A percentile compares a stretch with the other conserved stretches of the same genome.
phyloP scores from a whole-genome alignment of 192 early-diverging fungal species.

The Ambispora gerdemannii region DNA sequence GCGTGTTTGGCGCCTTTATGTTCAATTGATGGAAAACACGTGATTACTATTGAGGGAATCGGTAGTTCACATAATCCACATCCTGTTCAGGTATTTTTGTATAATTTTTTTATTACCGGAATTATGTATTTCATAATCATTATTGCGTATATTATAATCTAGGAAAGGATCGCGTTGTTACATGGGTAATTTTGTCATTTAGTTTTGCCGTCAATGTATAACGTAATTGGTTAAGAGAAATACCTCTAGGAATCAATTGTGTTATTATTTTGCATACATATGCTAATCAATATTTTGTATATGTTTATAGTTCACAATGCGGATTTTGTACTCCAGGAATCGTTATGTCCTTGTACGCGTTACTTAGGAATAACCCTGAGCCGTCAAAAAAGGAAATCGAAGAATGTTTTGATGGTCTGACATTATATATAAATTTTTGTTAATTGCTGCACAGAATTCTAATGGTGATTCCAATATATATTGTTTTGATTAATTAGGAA shows the following conservation, averaged over 20 bases:
- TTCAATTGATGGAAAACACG: conserved; percentile 69
- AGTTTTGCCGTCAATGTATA: no score
- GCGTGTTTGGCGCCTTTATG: conserved; percentile 71
- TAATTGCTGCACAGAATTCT: not conserved
- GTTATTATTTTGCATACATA: not conserved
- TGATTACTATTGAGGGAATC: conserved; percentile 76
- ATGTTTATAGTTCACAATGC: conserved; percentile 62
- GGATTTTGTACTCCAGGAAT: conserved; percentile 92
- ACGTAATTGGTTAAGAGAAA: no score
- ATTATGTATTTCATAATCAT: not conserved
- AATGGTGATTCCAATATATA: not conserved
- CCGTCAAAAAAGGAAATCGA: conserved; percentile 74
- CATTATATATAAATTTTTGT: not conserved
- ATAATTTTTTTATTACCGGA: not conserved
- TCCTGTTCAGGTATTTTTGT: conserved; percentile 73
- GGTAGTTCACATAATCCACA: conserved; percentile 67
- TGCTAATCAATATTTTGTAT: no score
- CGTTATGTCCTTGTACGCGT: conserved; percentile 81
- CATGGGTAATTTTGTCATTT: conserved; percentile 14
- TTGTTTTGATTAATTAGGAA: conserved; percentile 34
- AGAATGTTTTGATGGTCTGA: conserved; percentile 71
- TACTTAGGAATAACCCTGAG: conserved; percentile 67
- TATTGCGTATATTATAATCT: not conserved
- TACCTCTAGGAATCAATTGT: no score
- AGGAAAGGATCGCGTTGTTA: conserved; percentile 29